Base-by-base conservation (phyloP, 2,329 filamentous ascomycete species). In the Diaporthe sp. region DNA sequence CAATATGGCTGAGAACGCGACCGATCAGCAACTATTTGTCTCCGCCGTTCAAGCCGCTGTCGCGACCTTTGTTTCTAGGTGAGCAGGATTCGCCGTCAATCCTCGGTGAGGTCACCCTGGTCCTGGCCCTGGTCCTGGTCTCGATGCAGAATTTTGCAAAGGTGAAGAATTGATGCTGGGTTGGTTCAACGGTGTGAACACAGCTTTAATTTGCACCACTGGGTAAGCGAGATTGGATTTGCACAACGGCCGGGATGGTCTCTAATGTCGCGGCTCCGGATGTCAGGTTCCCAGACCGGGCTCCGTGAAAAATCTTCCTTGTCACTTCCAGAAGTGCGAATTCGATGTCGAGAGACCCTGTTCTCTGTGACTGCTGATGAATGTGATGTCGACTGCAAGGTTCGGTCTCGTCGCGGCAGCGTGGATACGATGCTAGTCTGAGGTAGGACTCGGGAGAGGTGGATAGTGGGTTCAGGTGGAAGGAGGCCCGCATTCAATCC, bases 141-240 rank as follows among this genome's bases (percentile, higher is more conserved):
- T 58, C 40, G 71, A 33, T 70, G 61, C 61, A 74, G 68, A 74
- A 35, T 74, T 67, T 67, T 74, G 64, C 72, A 64, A 61, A 52
- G 40, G 47, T 25, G 35, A 55, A 25, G 33, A 68, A 38, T 28
- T 13, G 68, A 33, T 52, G 5, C 40, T n/a, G 52, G 57, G 40
- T 45, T 61, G 54, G 60, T 38, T 45, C 22, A 52, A 66, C 52
- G 58, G 47, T 55, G 54, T 71, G 66, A 71, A 58, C 75, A 72
- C 64, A 60, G 66, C 33, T 68, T 54, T 71, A 73, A 71, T 67
- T 75, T 67, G 72, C 60, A 69, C 64, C 55, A 58, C 61, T 25
- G 42, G 38, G 70, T 67, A 75, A 76, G 75, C 75, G 75, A 76
- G 25, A 76, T 76, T 76, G 70, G 50, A 57, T 60, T 68, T 73